These are phyloP conservation scores for Auxenochlorella pyrenoidosa DNA, from an alignment of 139 green algal genomes.

Conservation along the genomic window DNA sequence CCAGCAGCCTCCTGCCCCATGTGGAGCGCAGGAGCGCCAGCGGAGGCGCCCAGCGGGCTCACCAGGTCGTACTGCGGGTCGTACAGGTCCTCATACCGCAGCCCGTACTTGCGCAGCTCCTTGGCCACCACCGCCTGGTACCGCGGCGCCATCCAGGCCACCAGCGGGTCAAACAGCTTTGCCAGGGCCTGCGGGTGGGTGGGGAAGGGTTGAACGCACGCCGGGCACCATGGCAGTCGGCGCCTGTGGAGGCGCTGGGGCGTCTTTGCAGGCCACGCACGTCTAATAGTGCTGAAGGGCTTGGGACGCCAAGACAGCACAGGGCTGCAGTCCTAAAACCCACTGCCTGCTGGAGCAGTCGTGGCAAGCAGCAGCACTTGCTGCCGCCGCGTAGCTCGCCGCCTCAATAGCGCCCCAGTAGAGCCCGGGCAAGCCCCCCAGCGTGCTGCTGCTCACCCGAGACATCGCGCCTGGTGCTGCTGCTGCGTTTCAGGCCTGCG, in stretches of 20 bases:
- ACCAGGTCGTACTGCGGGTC: constrained; percentile 87
- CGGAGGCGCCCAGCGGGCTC: neutral
- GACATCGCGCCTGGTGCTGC: constrained; percentile 5
- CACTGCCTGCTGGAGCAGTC: no score
- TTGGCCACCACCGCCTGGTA: constrained; percentile 80
- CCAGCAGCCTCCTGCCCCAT: no score
- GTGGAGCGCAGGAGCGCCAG: neutral
- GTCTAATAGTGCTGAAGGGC: no score
- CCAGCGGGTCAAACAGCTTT: constrained; percentile 68
- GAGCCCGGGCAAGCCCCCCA: neutral
- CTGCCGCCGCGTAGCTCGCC: no score
- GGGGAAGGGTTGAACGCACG: no score
- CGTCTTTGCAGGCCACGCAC: no score
- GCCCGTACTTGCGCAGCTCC: constrained; percentile 87
- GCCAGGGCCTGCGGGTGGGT: constrained; percentile 30
- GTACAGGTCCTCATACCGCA: constrained; percentile 97
- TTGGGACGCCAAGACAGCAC: neutral
- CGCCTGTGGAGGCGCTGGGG: no score
- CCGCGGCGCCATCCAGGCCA: constrained; percentile 53
- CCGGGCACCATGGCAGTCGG: no score
- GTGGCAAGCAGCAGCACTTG: neutral
- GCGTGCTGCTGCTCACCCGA: constrained; percentile 11
- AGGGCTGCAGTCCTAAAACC: neutral
- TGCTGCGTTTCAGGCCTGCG: neutral
- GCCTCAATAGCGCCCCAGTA: neutral